Base-by-base conservation (phyloP, 495 filamentous ascomycete genomes). In the Penicillium manginii region DNA sequence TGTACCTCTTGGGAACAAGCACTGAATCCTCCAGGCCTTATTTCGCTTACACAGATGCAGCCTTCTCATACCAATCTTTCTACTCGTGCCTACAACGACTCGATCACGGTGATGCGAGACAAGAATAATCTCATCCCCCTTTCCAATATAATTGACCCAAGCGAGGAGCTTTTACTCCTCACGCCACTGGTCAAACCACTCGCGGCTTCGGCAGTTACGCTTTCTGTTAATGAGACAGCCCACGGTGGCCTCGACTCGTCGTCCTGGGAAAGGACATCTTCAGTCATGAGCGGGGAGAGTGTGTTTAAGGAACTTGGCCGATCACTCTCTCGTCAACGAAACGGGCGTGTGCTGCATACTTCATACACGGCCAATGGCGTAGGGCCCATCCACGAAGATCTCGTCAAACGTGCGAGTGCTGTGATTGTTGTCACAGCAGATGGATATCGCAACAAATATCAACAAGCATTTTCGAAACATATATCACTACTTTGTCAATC, bases 401-500 rank as follows among this genome's bases (percentile, higher is more conserved):
- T 96, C 17, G 94, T 96, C 66, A 90, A 93, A 59, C 81, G 91
- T 63, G 91, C 92, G 5, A 88, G 86, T 52, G 89, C 89, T 39
- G 90, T 96, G 54, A 88, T 96, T 64, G 85, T 96, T 53, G 80
- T 96, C 15, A 96, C 92, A 1, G 92, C 92, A 15, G 92, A 96
- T 74, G 91, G 91, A 14, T 94, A 93, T 68, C 83, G 91, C 26
- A 96, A 96, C 64, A 75, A 93, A 14, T 96, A 96, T 59, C 92
- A 96, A 68, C 86, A 91, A 51, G 91, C 91, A 0, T 96, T 96
- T 68, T 90, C 92, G 23, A 96, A 96, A 68, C 92, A 96, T 61
- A 88, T 96, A 22, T 86, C 91, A n/a, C 92, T 93, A 87, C 92
- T 96, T 72, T 96, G 92, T 72, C 92, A 90, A 71, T 88, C 88